Evolutionary conservation across 2,329 filamentous ascomycete species (phyloP), one percentile per base, ranked within the genome.

Genomic region (Trichoderma sp.): DNA sequence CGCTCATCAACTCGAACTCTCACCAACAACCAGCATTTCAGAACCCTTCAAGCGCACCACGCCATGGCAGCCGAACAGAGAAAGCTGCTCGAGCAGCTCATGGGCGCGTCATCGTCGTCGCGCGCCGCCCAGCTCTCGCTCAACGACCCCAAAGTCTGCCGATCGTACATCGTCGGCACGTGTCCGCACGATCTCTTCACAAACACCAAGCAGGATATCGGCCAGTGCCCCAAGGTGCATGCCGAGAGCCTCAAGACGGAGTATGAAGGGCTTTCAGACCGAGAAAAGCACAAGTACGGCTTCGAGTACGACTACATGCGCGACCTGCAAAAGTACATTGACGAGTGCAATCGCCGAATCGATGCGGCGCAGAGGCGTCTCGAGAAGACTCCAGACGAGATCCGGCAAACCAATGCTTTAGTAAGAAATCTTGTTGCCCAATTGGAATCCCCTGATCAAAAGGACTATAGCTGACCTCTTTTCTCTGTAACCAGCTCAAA

Each of bases 151-250:
- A 98, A 97, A 83, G 93, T 97, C 77, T 99, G 96, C 85, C 93
- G 94, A 70, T 98, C 95, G 20, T 98, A 95, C 82, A 88, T 99
- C 64, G 94, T 90, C 74, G 96, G 96, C 77, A 97, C 93, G 72
- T 99, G 96, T 81, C 96, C 96, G 1, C 95, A 98, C 86, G 96
- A 99, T 80, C 93, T 99, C 79, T 99, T 99, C 88, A 99, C 95
- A 75, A 99, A 99, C 84, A 99, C 96, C 59, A 98, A 98, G 85
- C 95, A 98, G 72, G 96, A 99, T 81, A 88, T 98, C 39, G 96
- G 96, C 3, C 88, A 90, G 0, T 99, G 96, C 79, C 89, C 93
- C 64, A 96, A 95, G 80, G 88, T 95, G 30, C 96, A 99, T 84
- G 93, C 90, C 63, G 95, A 98, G 80, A 90, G 90, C 13, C 87